Base-by-base conservation (phyloP, 2,329 filamentous ascomycete genomes). In the Pyricularia sp. region DNA sequence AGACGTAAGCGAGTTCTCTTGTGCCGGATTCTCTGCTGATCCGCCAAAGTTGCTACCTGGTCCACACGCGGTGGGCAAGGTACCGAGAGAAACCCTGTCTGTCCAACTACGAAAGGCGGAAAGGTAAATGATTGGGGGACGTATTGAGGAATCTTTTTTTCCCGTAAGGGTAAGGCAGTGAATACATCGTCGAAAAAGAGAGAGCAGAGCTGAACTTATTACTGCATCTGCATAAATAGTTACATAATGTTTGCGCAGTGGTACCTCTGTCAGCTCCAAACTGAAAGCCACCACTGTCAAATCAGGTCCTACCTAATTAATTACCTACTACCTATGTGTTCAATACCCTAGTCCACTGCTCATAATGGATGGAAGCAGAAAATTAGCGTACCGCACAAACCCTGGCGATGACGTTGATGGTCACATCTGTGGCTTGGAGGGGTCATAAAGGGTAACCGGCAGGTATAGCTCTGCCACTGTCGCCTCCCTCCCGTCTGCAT, bases 371-470 rank as follows among this genome's bases (percentile, higher is more conserved):
- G 36, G 36, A 20, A 42, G 42, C 17, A 55, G 42, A 55, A n/a
- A n/a, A 55, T 55, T 55, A 55, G 42, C 42, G 42, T 25, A 61
- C 58, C 58, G 25, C 25, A 61, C 58, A 61, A 28, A 61, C 58
- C 55, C 58, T 61, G 58, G 20, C 64, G 63, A 69, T 69, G 68
- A 69, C 68, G 68, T 69, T 69, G 64, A 26, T 33, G 30, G 64
- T 65, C 23, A 64, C 42, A 65, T 69, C 23, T 64, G 67, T 66
- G 58, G 67, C 67, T 68, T 65, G 33, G 58, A 28, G 58, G 58
- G 58, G 58, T 61, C 23, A 61, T 61, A 28, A 28, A 61, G 58
- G 58, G 42, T 20, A 4, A 50, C 36, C 36, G 36, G 17, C 17
- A 50, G 17, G 14, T 55, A 55, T 55, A 20, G 42, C 42, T 55